Conservation (phyloP, 768 basidiomycete species). For the Leccinum barrowsii region DNA sequence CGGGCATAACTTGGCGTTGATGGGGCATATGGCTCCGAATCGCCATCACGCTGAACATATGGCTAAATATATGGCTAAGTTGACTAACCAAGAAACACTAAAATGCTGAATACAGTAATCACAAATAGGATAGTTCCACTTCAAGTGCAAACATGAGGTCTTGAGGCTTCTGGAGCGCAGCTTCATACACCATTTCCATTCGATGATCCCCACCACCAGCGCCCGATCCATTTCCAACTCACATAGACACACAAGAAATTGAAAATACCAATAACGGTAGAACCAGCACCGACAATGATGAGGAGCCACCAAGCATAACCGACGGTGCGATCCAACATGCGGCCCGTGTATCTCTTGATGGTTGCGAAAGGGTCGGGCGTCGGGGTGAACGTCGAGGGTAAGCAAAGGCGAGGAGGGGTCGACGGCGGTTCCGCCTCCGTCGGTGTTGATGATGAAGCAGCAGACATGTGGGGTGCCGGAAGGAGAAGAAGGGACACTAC, state of each 20-base stretch:
- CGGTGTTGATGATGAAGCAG: conserved; percentile 15
- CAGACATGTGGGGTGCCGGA: conserved; percentile 37
- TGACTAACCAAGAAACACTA: neutral
- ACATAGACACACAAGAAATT: conserved; percentile 70
- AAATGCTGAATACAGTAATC: neutral
- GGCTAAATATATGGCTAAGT: neutral
- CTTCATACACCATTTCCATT: conserved; percentile 17
- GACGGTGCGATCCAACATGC: conserved; percentile 64
- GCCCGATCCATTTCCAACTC: conserved; percentile 59
- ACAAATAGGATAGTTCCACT: neutral
- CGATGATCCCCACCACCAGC: conserved; percentile 17
- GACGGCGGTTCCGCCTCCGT: conserved; percentile 23
- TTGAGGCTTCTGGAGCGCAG: neutral
- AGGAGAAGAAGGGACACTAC: conserved; percentile 72
- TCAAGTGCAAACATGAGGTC: neutral
- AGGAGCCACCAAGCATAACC: conserved; percentile 81
- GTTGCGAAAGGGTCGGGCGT: conserved; percentile 49
- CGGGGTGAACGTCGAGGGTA: conserved; percentile 51
- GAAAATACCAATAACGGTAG: conserved; percentile 61
- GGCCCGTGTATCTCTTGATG: conserved; percentile 63
- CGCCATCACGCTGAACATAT: neutral
- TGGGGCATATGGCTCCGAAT: too few relatives aligned
- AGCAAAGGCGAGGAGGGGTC: conserved; percentile 40
- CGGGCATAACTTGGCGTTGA: too few relatives aligned
- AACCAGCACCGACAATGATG: conserved; percentile 73